Percentiles rank a stretch among this genome's conserved stretches.
phyloP scores from a whole-genome alignment of 805 yeast species.

The Starmerella tilneyi region DNA sequence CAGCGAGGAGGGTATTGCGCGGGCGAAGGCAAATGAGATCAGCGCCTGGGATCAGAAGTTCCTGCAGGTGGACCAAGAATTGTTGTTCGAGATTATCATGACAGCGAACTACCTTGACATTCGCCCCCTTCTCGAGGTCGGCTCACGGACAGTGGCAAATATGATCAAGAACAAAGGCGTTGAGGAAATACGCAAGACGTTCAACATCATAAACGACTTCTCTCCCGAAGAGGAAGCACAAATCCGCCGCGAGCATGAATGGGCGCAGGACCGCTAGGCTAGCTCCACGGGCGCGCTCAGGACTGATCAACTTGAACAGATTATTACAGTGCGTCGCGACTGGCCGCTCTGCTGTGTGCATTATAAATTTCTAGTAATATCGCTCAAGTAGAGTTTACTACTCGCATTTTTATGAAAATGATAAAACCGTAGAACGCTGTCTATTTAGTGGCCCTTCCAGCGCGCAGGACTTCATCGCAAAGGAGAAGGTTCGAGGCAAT shows the following conservation, averaged over 20 bases:
- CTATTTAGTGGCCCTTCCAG: constrained; percentile 71
- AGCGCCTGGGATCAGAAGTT: constrained; percentile 94
- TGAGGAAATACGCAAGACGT: constrained; percentile 39
- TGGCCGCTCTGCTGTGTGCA: no score
- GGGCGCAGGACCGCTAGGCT: constrained; percentile 35
- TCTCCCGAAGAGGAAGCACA: constrained; percentile 42
- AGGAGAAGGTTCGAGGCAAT: constrained; percentile 83
- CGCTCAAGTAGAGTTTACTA: no score
- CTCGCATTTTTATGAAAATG: no score
- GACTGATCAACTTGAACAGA: no score
- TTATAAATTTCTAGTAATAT: no score
- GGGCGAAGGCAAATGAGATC: constrained; percentile 74
- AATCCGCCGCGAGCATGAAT: constrained; percentile 38
- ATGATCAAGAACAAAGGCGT: constrained; percentile 41
- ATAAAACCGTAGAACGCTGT: neutral
- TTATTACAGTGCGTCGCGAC: no score
- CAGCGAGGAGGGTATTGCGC: constrained; percentile 47
- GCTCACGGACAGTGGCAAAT: constrained; percentile 42
- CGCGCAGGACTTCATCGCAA: constrained; percentile 93
- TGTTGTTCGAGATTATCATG: constrained; percentile 40
- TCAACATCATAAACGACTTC: constrained; percentile 39
- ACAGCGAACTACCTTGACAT: constrained; percentile 41
- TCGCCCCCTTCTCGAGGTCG: constrained; percentile 38
- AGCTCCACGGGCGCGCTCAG: no score
- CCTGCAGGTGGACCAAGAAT: constrained; percentile 73